Conservation (phyloP, 1,284 basidiomycete species). For the Cutaneotrichosporon cavernicola region DNA sequence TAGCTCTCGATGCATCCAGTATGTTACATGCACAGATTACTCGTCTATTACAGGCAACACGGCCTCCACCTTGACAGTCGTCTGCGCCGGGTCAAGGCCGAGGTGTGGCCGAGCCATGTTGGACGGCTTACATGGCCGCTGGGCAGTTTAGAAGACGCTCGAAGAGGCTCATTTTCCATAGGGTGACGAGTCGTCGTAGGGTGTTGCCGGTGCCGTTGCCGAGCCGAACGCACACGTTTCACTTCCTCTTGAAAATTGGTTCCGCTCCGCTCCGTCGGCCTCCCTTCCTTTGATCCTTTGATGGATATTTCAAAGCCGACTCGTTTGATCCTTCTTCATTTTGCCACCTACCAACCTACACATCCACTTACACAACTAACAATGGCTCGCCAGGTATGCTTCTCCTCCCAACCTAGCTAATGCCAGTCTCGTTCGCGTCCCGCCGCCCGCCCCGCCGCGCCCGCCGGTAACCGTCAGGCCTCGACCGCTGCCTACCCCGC, state of each 20-base stretch:
- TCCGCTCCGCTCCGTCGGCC: neutral
- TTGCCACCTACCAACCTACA: constrained; percentile 22
- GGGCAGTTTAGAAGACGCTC: neutral
- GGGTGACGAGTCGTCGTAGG: neutral
- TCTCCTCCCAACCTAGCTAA: constrained; percentile 2
- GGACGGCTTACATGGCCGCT: neutral
- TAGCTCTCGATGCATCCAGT: too few relatives aligned
- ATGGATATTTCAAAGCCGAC: constrained; percentile 13
- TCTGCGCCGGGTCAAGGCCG: neutral
- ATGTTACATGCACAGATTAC: too few relatives aligned
- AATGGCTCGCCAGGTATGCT: constrained; percentile 40
- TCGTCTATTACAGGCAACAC: neutral
- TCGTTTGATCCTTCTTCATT: neutral
- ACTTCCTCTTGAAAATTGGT: neutral
- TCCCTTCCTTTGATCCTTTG: too few relatives aligned
- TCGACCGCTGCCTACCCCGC: constrained; percentile 42
- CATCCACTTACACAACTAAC: constrained; percentile 12
- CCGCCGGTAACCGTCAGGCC: constrained; percentile 33
- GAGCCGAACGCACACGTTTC: constrained; percentile 5
- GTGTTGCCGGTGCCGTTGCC: neutral
- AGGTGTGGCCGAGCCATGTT: neutral
- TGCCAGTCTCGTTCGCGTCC: constrained; percentile 35
- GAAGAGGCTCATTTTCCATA: neutral
- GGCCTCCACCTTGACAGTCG: neutral
- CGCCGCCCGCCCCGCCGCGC: constrained; percentile 43